phyloP scores from a whole-genome alignment of 495 filamentous ascomycete genomes.

The Aspergillus taichungensis region DNA sequence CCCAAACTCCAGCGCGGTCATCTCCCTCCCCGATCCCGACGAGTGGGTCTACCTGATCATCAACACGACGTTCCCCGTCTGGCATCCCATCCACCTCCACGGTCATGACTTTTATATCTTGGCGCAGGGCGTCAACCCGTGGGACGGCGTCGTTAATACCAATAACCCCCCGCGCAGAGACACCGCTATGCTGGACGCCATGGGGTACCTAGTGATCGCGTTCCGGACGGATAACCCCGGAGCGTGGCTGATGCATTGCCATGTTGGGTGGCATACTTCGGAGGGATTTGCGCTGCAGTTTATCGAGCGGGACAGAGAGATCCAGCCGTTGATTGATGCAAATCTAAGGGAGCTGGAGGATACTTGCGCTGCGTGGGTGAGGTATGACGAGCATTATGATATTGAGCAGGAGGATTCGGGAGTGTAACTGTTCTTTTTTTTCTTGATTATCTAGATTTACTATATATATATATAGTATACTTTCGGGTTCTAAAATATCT shows the following conservation, averaged over 20 bases:
- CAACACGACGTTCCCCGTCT: constrained; percentile 46
- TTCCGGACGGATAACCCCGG: constrained; percentile 48
- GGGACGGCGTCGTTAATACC: constrained; percentile 2
- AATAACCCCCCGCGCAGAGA: constrained; percentile 50
- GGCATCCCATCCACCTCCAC: constrained; percentile 79
- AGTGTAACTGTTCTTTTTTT: no score
- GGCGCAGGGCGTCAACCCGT: constrained; percentile 39
- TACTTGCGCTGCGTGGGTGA: no score
- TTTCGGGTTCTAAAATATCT: no score
- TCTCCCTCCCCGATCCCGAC: constrained; percentile 49
- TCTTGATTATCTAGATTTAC: no score
- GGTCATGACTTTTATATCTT: constrained; percentile 58
- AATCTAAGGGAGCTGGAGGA: no score
- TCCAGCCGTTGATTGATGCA: no score
- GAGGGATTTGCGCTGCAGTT: constrained; percentile 40
- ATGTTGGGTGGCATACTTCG: constrained; percentile 40
- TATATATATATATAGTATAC: no score
- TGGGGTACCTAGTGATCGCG: constrained; percentile 37
- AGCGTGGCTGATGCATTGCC: constrained; percentile 47
- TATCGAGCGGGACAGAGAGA: constrained; percentile 24
- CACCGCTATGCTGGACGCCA: constrained; percentile 44
- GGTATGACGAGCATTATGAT: no score
- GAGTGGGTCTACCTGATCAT: constrained; percentile 50
- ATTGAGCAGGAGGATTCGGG: no score
- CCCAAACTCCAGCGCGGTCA: constrained; percentile 10